phyloP scores from a whole-genome alignment of 805 yeast genomes.

The Candida schatavii region DNA sequence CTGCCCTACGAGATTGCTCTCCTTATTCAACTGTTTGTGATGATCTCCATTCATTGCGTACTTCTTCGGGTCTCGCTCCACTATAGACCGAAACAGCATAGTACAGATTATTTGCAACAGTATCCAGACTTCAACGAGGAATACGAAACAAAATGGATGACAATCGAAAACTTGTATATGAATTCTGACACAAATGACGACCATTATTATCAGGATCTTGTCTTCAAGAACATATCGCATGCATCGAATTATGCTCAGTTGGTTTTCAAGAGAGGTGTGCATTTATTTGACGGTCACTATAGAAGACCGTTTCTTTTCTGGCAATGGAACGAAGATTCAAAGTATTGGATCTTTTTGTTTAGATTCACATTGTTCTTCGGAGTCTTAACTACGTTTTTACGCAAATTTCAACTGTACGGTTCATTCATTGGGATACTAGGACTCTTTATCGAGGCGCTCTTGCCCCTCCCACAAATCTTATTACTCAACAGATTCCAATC shows the following conservation, averaged over 20 bases:
- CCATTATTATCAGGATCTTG: neutral
- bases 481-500: slow-evolving; percentile 62
- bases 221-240: neutral
- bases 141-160: slow-evolving; percentile 19
- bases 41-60: slow-evolving; percentile 75
- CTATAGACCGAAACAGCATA: slow-evolving; percentile 43
- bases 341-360: slow-evolving; percentile 62
- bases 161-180: slow-evolving; percentile 3
- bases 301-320: slow-evolving; percentile 68
- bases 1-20: slow-evolving; percentile 80
- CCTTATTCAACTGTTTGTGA: slow-evolving; percentile 75
- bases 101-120: slow-evolving; percentile 27
- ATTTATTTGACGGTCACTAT: slow-evolving; percentile 69
- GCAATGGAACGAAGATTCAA: slow-evolving; percentile 72
- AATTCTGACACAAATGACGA: neutral
- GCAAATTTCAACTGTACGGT: slow-evolving; percentile 37
- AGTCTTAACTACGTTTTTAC: slow-evolving; percentile 39
- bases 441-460: slow-evolving; percentile 64
- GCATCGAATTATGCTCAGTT: slow-evolving; percentile 2
- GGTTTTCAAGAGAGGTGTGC: slow-evolving; percentile 32
- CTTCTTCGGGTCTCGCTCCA: slow-evolving; percentile 61
- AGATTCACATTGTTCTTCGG: slow-evolving; percentile 42
- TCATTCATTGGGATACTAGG: slow-evolving; percentile 58
- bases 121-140: slow-evolving; percentile 28
- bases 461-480: slow-evolving; percentile 79